Conservation (phyloP, 2,329 filamentous ascomycete species). For the Pestalotiopsis sp. region DNA sequence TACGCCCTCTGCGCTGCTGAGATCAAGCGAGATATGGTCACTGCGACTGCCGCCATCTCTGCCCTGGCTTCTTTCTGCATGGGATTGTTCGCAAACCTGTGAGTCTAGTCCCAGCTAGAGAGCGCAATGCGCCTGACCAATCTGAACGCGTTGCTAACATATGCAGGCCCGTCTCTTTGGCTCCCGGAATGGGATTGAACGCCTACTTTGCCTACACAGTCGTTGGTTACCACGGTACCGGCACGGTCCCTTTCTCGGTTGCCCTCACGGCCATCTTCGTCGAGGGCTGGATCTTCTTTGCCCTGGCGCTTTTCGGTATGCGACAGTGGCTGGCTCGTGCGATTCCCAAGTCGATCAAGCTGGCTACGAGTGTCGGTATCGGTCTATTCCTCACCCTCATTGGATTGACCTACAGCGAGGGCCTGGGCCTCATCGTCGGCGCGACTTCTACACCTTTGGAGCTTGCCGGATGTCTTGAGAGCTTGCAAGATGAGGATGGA, state of each 20-base stretch:
- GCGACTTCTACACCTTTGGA: constrained; percentile 69
- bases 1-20: constrained; percentile 67
- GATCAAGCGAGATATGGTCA: constrained; percentile 78
- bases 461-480: constrained; percentile 69
- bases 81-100: constrained; percentile 80
- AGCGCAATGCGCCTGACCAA: no score
- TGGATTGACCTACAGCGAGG: constrained; percentile 77
- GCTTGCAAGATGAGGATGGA: constrained; percentile 40
- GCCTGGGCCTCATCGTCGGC: constrained; percentile 78
- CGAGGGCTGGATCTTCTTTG: constrained; percentile 85
- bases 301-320: constrained; percentile 76
- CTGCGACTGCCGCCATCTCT: constrained; percentile 81
- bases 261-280: constrained; percentile 87
- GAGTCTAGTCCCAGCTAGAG: constrained; percentile 26
- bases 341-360: constrained; percentile 83
- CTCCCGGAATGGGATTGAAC: constrained; percentile 81
- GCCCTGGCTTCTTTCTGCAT: constrained; percentile 81
- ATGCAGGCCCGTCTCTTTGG: constrained; percentile 65
- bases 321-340: constrained; percentile 86
- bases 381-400: constrained; percentile 80
- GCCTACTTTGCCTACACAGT: constrained; percentile 80
- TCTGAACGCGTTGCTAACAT: background rate
- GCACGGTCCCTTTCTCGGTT: constrained; percentile 72
- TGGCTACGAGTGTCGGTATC: constrained; percentile 84
- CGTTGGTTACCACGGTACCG: constrained; percentile 76